phyloP scores from a whole-genome alignment of 768 basidiomycete species.

The Termitomyces sp. region DNA sequence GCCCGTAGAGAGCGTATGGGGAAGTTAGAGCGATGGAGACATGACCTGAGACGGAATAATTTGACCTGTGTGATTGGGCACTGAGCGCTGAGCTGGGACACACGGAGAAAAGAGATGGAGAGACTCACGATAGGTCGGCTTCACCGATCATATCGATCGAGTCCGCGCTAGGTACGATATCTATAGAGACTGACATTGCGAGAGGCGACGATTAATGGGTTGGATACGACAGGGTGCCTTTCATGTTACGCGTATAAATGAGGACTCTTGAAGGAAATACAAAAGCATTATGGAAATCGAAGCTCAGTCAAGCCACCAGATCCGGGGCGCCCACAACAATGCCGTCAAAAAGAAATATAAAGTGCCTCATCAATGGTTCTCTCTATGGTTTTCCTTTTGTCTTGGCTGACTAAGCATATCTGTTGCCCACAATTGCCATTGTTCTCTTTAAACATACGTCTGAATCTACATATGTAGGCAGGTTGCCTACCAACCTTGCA shows the following conservation, averaged over 20 bases:
- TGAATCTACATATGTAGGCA: background rate
- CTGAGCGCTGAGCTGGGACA: background rate
- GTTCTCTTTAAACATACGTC: constrained; percentile 10
- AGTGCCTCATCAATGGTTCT: constrained; percentile 13
- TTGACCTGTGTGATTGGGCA: constrained; percentile 49
- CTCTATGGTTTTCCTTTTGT: constrained; percentile 24
- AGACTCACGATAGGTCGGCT: constrained; percentile 58
- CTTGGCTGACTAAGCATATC: constrained; percentile 16
- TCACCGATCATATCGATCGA: constrained; percentile 70
- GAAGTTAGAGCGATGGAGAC: constrained; percentile 63
- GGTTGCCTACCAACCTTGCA: constrained; percentile 5
- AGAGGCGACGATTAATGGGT: constrained; percentile 13
- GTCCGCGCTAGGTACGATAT: constrained; percentile 56
- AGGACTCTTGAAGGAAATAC: constrained; percentile 16
- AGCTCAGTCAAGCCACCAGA: constrained; percentile 7
- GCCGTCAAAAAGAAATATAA: constrained; percentile 4
- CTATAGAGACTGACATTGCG: constrained; percentile 64
- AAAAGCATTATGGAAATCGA: constrained; percentile 17
- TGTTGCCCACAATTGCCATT: constrained; percentile 10
- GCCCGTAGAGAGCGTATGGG: constrained; percentile 53
- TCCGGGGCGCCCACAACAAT: constrained; percentile 4
- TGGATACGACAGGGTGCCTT: constrained; percentile 16
- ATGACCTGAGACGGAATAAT: constrained; percentile 86
- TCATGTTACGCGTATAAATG: constrained; percentile 18
- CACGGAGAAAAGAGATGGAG: background rate